Percentiles rank a stretch among this genome's conserved stretches.
Conservation (phyloP, 2,329 filamentous ascomycete genomes). For the Grosmannia serpens region DNA sequence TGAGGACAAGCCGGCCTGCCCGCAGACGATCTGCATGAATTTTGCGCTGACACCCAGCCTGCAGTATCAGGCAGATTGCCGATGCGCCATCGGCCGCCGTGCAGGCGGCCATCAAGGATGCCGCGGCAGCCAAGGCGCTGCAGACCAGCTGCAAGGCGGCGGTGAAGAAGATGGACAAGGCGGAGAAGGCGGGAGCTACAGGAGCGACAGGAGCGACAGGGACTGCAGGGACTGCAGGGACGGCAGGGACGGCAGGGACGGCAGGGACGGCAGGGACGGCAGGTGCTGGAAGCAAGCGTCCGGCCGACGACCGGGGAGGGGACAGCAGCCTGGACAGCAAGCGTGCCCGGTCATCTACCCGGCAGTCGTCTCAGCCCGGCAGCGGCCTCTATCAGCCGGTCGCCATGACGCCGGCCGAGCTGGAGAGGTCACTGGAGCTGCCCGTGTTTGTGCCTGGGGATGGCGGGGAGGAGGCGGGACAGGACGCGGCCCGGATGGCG, state of each 20-base stretch:
- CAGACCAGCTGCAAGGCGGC: slow-evolving; percentile 44
- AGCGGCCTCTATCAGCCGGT: slow-evolving; percentile 15
- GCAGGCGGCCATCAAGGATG: slow-evolving; percentile 34
- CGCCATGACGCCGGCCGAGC: slow-evolving; percentile 38
- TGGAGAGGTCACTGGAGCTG: slow-evolving; percentile 51
- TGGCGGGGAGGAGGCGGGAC: not conserved
- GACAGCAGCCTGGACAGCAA: slow-evolving; percentile 16
- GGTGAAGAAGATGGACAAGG: slow-evolving; percentile 24
- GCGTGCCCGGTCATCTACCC: slow-evolving; percentile 15
- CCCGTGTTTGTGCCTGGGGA: slow-evolving; percentile 36
- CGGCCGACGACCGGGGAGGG: slow-evolving; percentile 6
- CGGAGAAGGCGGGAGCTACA: slow-evolving; percentile 8
- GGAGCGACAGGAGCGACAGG: too few relatives aligned
- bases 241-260: too few relatives aligned
- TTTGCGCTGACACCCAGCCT: not conserved
- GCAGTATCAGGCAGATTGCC: slow-evolving; percentile 43
- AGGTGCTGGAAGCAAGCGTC: slow-evolving; percentile 19
- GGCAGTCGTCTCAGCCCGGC: slow-evolving; percentile 5
- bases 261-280: slow-evolving; percentile 3
- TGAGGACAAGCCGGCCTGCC: slow-evolving; percentile 27
- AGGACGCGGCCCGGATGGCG: slow-evolving; percentile 44
- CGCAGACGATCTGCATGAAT: too few relatives aligned
- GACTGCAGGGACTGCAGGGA: too few relatives aligned
- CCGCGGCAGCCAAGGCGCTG: slow-evolving; percentile 37
- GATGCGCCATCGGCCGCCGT: slow-evolving; percentile 33